Evolutionary conservation across 768 basidiomycete species (phyloP), one percentile per base, ranked within the genome.

Genomic region (Lactarius vividus): DNA sequence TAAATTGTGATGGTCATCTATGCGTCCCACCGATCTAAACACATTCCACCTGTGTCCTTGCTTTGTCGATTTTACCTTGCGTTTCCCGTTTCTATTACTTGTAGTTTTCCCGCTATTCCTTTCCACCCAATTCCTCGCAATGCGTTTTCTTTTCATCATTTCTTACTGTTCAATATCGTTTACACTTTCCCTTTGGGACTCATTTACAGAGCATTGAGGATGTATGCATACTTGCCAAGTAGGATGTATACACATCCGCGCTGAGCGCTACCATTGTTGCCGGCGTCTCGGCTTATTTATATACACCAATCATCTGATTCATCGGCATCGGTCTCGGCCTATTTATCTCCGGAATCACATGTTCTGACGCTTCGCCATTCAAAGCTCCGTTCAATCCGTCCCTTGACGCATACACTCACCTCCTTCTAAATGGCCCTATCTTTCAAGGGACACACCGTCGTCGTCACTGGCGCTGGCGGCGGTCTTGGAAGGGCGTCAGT

Each of bases 391-490:
- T 8, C 55, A 7, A 1, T 15, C 64, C 3, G 4, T 39, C 37
- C 37, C 0, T 39, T 15, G 37, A 39, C 37, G 35, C 35, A 35
- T 35, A 35, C 35, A 5, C 10, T 10, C 6, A 28, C 4, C 44
- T 16, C 61, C 4, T 44, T 49, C 35, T 29, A 40, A 58, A 85
- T 85, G 85, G 77, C 83, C 42, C 77, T 88, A 11, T 90, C 88
- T 2, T 96, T 94, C 82, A 87, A 90, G 77, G 88, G 88, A 63
- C 91, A 96, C 61, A 94, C 91, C n/a, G 92, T 95, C 64, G 85
- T 99, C 69, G 80, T 98, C 69, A 99, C 97, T 52, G 97, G 97
- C 55, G 96, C 95, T 52, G 97, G 97, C 16, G 94, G 94, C 66
- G 97, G 97, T 18, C 82, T 99, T 16, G 97, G 97, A 53, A 89